Conservation (phyloP, 805 yeast species). For the Myxozyma geophila region DNA sequence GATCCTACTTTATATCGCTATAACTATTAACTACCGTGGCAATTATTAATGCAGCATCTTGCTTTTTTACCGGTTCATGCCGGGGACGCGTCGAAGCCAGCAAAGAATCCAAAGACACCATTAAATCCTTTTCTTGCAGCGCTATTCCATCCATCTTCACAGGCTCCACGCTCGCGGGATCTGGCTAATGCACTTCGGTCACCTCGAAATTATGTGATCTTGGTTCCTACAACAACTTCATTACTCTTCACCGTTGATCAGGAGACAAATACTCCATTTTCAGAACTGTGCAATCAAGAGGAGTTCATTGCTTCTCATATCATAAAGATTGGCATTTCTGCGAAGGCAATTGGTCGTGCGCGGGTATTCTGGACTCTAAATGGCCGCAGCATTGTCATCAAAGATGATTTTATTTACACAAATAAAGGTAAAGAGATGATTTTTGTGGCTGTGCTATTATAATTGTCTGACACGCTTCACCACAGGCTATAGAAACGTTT, state of each 20-base stretch:
- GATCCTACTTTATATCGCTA: background rate
- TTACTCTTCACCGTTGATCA: slow-evolving; percentile 49
- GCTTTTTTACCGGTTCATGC: slow-evolving; percentile 19
- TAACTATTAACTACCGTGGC: background rate
- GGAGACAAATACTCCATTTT: slow-evolving; percentile 47
- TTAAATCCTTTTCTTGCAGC: slow-evolving; percentile 37
- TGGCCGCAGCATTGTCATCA: slow-evolving; percentile 59
- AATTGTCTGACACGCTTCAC: background rate
- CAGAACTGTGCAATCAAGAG: slow-evolving; percentile 59
- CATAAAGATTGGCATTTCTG: slow-evolving; percentile 46
- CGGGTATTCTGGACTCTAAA: slow-evolving; percentile 59
- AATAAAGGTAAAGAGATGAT: slow-evolving; percentile 55
- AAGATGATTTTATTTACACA: slow-evolving; percentile 59
- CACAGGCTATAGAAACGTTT: slow-evolving; percentile 37
- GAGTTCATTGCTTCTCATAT: slow-evolving; percentile 70
- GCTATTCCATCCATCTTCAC: slow-evolving; percentile 29
- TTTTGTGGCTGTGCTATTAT: slow-evolving; percentile 16
- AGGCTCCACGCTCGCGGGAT: slow-evolving; percentile 31
- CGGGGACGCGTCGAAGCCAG: slow-evolving; percentile 1
- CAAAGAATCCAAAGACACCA: slow-evolving; percentile 20
- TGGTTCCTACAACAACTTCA: slow-evolving; percentile 63
- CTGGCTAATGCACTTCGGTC: slow-evolving; percentile 26
- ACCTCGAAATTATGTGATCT: slow-evolving; percentile 58
- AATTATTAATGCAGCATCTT: slow-evolving; percentile 16
- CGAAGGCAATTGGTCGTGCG: slow-evolving; percentile 43